Base-by-base conservation (phyloP, 1,284 basidiomycete species). In the Ustilago xerochloae region DNA sequence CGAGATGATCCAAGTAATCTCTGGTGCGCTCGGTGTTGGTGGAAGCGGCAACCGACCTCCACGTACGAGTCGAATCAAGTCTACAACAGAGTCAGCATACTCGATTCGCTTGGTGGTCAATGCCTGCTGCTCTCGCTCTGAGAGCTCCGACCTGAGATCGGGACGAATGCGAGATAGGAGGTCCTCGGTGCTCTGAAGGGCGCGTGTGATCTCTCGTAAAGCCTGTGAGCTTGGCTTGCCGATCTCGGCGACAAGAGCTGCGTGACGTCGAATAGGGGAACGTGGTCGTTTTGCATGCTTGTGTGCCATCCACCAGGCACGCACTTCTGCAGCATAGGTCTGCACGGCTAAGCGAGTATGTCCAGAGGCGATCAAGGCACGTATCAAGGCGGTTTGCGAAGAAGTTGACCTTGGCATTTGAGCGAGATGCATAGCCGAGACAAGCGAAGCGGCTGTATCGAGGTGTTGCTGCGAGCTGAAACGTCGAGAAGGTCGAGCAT, bases 1-100 rank as follows among this genome's bases (percentile, higher is more conserved):
- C 2, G 63, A 67, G 6, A 71, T 24, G 20, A 71, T 61, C 73
- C 73, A 75, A 2, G 61, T 45, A 15, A 75, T 62, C 51, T 71
- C 67, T 15, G 63, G 53, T 8, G 48, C 46, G 24, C 51, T 61
- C 2, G 63, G 28, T 7, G 33, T 26, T 12, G 57, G 53, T 18
- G 63, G 63, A 45, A 68, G 32, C 7, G 73, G 67, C 28, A 75
- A 36, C 6, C 54, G 47, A 4, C 43, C 63, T 10, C 33, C 49
- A 1, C 49, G 51, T 4, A 75, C 49, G 3, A 75, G 49, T 22
- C 64, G 63, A n/a, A 62, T 30, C n/a, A 75, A 53, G 4, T 60
- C 52, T n/a, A 67, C 43, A 3, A 75, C 26, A 20, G 60, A 60
- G 6, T 61, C 41, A 13, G 63, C 61, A 28, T 64, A 71, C 28